Conservation (phyloP, 768 basidiomycete species). For the Calocera cornea region DNA sequence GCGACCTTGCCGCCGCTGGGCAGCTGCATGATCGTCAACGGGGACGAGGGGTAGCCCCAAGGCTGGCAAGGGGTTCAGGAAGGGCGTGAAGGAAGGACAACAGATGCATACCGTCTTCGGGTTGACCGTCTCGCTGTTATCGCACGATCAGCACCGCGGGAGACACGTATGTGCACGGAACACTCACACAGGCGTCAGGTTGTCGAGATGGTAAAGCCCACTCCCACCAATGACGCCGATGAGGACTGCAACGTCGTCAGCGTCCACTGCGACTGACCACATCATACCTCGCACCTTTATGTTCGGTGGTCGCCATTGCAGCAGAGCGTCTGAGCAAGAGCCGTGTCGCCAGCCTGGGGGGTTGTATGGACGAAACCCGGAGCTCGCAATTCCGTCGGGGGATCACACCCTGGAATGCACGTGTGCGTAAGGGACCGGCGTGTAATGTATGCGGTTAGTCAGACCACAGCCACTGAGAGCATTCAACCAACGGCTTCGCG, state of each 20-base stretch:
- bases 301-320: neutral
- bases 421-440: neutral
- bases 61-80: slow-evolving; percentile 39
- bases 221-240: slow-evolving; percentile 87
- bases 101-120: slow-evolving; percentile 54
- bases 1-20: slow-evolving; percentile 70
- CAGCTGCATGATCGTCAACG: slow-evolving; percentile 81
- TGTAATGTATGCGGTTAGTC: too few relatives aligned
- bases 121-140: slow-evolving; percentile 54
- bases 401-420: neutral
- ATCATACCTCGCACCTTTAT: neutral
- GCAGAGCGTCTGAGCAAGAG: neutral
- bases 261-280: neutral
- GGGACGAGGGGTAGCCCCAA: slow-evolving; percentile 84
- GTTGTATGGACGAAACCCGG: neutral
- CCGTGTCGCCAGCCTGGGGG: neutral
- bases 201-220: slow-evolving; percentile 85
- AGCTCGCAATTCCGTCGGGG: neutral
- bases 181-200: slow-evolving; percentile 72
- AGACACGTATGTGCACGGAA: neutral
- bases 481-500: too few relatives aligned
- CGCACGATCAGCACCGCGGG: neutral
- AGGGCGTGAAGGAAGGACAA: neutral
- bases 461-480: too few relatives aligned
- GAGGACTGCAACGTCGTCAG: slow-evolving; percentile 35